Conservation (phyloP, 441 rosid genomes). For the Syzygium syzygioides region DNA sequence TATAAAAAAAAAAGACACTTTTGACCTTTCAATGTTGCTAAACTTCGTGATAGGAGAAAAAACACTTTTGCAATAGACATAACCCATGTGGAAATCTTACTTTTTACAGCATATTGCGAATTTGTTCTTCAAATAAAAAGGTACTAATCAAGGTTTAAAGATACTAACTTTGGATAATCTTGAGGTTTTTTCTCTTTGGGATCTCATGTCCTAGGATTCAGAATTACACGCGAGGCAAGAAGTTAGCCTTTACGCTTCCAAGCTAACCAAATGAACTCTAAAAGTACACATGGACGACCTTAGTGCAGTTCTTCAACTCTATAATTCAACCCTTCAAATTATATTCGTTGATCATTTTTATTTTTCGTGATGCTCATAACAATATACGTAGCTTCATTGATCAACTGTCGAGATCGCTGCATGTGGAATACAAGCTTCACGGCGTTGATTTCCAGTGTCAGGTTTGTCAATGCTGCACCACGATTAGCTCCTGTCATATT, state of each 20-base stretch:
- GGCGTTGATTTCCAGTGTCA: slow-evolving; percentile 81
- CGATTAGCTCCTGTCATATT: background rate
- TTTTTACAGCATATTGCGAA: background rate
- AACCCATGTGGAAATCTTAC: background rate
- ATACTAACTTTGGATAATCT: background rate
- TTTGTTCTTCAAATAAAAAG: background rate
- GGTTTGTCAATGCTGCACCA: slow-evolving; percentile 20
- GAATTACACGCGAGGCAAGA: background rate
- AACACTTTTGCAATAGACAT: background rate
- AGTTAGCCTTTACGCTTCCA: background rate
- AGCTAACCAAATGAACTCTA: background rate
- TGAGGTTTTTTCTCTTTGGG: background rate
- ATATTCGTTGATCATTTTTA: background rate
- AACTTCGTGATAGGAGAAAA: background rate
- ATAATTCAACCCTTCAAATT: background rate
- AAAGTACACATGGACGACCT: background rate
- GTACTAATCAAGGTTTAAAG: background rate
- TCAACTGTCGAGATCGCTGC: slow-evolving; percentile 53
- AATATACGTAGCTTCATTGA: slow-evolving; percentile 42
- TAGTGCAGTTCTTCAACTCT: background rate
- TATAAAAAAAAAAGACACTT: no score
- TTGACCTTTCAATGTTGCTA: background rate
- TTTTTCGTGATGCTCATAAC: background rate
- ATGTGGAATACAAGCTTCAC: slow-evolving; percentile 51
- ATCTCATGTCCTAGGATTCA: background rate